Percentiles rank a stretch among this genome's conserved stretches.
phyloP scores from a whole-genome alignment of 2,329 filamentous ascomycete genomes.

The Orbilia ellipsospora region DNA sequence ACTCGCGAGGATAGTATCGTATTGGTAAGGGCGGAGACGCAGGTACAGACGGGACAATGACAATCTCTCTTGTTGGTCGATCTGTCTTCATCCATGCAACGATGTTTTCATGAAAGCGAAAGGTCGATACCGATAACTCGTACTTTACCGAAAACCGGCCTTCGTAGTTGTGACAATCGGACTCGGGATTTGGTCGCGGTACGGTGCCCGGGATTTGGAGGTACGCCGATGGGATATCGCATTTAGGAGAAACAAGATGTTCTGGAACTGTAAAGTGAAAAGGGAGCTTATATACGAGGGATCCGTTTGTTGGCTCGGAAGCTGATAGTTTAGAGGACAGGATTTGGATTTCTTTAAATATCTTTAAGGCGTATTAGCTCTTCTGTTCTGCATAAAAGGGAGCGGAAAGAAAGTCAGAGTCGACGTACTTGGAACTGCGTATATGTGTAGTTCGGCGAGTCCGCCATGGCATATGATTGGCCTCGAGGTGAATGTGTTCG shows the following conservation, averaged over 20 bases:
- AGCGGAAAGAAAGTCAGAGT: too few species aligned
- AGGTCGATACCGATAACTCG: neutral
- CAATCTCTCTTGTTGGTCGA: neutral
- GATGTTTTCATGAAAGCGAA: neutral
- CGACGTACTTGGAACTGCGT: too few species aligned
- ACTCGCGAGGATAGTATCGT: neutral
- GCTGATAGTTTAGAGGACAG: neutral
- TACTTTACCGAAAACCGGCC: neutral
- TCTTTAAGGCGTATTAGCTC: too few species aligned
- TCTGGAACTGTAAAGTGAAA: slow-evolving; percentile 1
- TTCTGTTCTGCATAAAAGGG: too few species aligned
- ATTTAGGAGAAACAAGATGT: slow-evolving; percentile 4
- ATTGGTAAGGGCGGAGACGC: neutral
- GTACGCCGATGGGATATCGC: slow-evolving; percentile 6
- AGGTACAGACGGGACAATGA: neutral
- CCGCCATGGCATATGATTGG: too few species aligned
- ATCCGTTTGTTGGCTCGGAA: neutral
- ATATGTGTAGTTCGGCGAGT: too few species aligned
- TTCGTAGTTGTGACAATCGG: neutral
- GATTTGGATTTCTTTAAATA: slow-evolving; percentile 1
- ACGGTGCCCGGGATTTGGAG: neutral
- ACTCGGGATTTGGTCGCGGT: neutral
- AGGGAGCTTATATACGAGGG: neutral
- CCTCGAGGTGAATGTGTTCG: too few species aligned
- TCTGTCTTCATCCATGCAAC: neutral